A percentile compares a stretch with the other conserved stretches of the same genome.
Evolutionary conservation across 2,329 filamentous ascomycete genomes (phyloP).

Genomic region (Cytospora piceicola): DNA sequence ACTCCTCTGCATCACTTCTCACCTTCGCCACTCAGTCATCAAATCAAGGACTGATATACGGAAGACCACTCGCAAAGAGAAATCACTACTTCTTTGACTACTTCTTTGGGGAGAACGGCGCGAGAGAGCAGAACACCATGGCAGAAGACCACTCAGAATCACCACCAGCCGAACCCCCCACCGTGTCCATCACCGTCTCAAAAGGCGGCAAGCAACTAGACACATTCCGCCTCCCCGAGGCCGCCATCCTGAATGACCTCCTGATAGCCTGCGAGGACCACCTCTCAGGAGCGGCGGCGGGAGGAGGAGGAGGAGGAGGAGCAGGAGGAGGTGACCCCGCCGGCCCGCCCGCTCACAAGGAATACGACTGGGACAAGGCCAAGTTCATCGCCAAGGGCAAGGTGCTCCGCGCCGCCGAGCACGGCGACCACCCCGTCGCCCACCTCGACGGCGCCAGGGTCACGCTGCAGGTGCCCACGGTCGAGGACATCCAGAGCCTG

Average conservation of each 20-base stretch:
- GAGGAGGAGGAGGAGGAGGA: too few species aligned
- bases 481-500: constrained; percentile 34
- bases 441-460: constrained; percentile 36
- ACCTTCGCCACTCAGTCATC: neutral
- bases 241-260: constrained; percentile 35
- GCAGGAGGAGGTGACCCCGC: too few species aligned
- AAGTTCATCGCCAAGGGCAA: constrained; percentile 35
- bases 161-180: neutral
- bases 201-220: constrained; percentile 32
- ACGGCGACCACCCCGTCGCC: constrained; percentile 34
- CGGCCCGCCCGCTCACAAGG: neutral
- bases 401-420: constrained; percentile 36
- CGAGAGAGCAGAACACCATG: neutral
- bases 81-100: neutral
- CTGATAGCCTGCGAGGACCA: constrained; percentile 33
- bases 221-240: constrained; percentile 29
- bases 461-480: constrained; percentile 39
- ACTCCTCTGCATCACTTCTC: neutral
- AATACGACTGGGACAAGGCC: constrained; percentile 34
- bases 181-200: constrained; percentile 32
- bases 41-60: neutral
- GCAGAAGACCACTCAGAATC: neutral
- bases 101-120: neutral
- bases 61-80: too few species aligned
- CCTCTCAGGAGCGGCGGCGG: constrained; percentile 5